Evolutionary conservation across 345 rosid species (phyloP).

Genomic region (Brassica rapa): DNA sequence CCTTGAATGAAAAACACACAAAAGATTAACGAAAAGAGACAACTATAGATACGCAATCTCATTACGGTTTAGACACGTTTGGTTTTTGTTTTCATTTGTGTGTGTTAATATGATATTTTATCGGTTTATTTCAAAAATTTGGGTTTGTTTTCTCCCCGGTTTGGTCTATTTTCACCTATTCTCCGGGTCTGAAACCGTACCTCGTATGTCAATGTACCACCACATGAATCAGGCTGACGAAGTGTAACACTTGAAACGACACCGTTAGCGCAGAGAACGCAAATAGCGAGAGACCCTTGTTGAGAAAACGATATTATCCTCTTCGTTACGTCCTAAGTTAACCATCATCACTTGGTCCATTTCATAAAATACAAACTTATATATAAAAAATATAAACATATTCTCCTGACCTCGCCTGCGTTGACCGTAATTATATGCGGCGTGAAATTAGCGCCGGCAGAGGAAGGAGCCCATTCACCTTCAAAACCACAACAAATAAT

Average conservation of each 20-base stretch:
- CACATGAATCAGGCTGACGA: slow-evolving; percentile 91
- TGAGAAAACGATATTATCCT: slow-evolving; percentile 95
- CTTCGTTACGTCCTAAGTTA: slow-evolving; percentile 76
- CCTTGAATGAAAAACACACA: slow-evolving; percentile 45
- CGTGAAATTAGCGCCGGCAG: slow-evolving; percentile 76
- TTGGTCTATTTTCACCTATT: neutral
- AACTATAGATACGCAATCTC: neutral
- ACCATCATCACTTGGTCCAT: neutral
- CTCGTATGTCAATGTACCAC: slow-evolving; percentile 98
- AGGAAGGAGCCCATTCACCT: slow-evolving; percentile 93
- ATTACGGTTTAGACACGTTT: neutral
- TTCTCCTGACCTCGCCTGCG: slow-evolving; percentile 75
- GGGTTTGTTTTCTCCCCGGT: neutral
- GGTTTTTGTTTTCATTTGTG: neutral
- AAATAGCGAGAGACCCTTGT: slow-evolving; percentile 83
- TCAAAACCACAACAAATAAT: slow-evolving; percentile 25
- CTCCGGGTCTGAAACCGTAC: slow-evolving; percentile 36
- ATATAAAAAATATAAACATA: neutral
- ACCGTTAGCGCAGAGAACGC: slow-evolving; percentile 90
- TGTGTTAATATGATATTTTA: neutral
- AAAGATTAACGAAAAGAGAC: slow-evolving; percentile 1
- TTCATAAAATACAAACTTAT: neutral
- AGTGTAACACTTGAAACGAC: slow-evolving; percentile 89
- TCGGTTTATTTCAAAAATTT: neutral
- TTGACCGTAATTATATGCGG: slow-evolving; percentile 92